Evolutionary conservation across 2,329 filamentous ascomycete species (phyloP).

Genomic region (Fusarium acutatum): DNA sequence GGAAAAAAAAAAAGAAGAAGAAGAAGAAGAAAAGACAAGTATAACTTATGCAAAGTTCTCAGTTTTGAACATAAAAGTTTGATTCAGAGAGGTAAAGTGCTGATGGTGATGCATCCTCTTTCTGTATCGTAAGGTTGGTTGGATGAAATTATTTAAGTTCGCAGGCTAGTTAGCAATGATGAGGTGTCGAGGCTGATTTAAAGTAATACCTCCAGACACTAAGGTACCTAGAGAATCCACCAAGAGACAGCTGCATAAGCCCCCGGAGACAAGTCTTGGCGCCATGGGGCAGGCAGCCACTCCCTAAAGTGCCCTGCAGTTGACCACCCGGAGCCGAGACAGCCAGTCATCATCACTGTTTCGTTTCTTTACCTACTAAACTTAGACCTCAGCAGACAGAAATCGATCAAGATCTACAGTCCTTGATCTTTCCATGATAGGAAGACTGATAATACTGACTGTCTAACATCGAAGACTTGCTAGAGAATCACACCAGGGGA

Average conservation of each 20-base stretch:
- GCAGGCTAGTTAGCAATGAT: background rate
- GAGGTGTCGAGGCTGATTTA: conserved; percentile 4
- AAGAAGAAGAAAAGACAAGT: too few species aligned
- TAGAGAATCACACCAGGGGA: background rate
- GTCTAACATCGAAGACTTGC: background rate
- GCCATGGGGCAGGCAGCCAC: background rate
- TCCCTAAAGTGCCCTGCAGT: background rate
- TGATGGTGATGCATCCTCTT: background rate
- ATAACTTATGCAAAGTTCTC: too few species aligned
- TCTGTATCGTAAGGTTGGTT: background rate
- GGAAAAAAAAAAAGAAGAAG: too few species aligned
- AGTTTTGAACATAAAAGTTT: background rate
- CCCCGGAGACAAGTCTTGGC: background rate
- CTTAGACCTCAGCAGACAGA: background rate
- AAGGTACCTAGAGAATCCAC: background rate
- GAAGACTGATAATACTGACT: background rate
- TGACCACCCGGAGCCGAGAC: background rate
- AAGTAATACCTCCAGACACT: background rate
- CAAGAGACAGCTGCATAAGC: background rate
- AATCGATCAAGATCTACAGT: background rate
- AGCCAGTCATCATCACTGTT: background rate
- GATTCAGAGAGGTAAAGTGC: background rate
- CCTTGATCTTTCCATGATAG: background rate
- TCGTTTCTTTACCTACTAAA: background rate
- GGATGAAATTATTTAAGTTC: background rate